These are phyloP conservation scores for Corylus heterophylla DNA, from an alignment of 306 rosid species.

Conservation along the genomic window DNA sequence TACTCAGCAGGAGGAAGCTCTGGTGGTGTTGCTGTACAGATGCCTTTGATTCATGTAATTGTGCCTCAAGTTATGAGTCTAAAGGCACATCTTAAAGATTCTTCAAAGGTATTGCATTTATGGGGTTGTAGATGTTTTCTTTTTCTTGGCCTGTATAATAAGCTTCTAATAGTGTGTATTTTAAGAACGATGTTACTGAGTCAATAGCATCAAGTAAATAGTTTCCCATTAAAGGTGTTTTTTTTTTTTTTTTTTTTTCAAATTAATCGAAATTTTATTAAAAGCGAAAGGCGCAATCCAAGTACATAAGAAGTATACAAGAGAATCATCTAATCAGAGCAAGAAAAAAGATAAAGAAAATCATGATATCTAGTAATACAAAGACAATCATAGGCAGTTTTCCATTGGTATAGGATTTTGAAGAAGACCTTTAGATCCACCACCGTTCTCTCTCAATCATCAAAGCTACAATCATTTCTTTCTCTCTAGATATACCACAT, in stretches of 20 bases:
- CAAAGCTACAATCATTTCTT: too few relatives aligned
- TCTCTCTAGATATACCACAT: too few relatives aligned
- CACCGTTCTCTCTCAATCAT: too few relatives aligned
- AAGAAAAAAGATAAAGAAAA: too few relatives aligned
- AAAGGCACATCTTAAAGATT: constrained; percentile 87
- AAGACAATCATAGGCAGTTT: too few relatives aligned
- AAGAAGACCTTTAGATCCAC: too few relatives aligned
- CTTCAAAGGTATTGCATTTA: constrained; percentile 70
- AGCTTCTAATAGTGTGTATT: constrained; percentile 5
- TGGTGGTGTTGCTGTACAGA: constrained; percentile 70
- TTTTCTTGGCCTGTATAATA: constrained; percentile 8
- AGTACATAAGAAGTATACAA: too few relatives aligned
- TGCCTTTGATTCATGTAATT: constrained; percentile 93
- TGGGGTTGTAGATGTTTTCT: constrained; percentile 21
- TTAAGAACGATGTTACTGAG: neutral
- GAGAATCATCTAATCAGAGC: too few relatives aligned
- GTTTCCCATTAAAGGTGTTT: neutral
- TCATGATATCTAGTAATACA: too few relatives aligned
- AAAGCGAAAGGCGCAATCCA: too few relatives aligned
- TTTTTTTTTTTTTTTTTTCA: neutral
- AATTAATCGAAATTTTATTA: neutral
- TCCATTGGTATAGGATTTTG: too few relatives aligned
- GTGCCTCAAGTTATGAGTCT: constrained; percentile 95
- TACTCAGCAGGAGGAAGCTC: constrained; percentile 72
- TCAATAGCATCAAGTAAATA: neutral